phyloP scores from a whole-genome alignment of 1,284 basidiomycete genomes.

The Irpex rosettiformis region DNA sequence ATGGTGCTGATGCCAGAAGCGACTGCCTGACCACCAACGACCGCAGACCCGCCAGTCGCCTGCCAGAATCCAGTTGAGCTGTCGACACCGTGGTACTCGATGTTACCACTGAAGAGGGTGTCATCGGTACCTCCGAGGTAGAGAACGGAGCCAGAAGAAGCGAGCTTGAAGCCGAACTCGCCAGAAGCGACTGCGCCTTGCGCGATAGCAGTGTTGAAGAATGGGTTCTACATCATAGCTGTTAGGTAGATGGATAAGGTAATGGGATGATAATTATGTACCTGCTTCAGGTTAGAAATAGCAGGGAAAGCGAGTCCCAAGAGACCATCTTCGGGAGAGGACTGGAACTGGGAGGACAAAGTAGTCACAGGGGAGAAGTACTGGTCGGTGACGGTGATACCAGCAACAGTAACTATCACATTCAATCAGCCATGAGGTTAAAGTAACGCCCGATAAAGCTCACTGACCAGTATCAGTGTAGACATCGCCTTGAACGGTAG shows the following conservation, averaged over 20 bases:
- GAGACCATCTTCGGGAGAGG: constrained; percentile 27
- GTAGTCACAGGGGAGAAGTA: constrained; percentile 27
- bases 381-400: constrained; percentile 22
- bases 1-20: constrained; percentile 28
- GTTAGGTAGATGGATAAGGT: not conserved
- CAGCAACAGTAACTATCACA: constrained; percentile 23
- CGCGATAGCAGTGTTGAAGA: constrained; percentile 42
- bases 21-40: constrained; percentile 21
- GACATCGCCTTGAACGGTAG: constrained; percentile 44
- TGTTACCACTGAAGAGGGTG: constrained; percentile 31
- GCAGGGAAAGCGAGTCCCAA: constrained; percentile 27
- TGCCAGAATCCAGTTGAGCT: constrained; percentile 27
- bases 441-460: not conserved
- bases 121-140: constrained; percentile 46
- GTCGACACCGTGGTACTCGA: constrained; percentile 35
- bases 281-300: constrained; percentile 23
- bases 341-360: constrained; percentile 21
- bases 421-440: not conserved
- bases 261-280: not conserved
- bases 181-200: constrained; percentile 30
- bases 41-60: constrained; percentile 16
- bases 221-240: constrained; percentile 12
- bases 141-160: constrained; percentile 41
- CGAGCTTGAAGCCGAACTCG: constrained; percentile 51
- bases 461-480: constrained; percentile 50